Conservation (phyloP, 2,329 filamentous ascomycete genomes). For the Aspergillus brunneoviolaceus region DNA sequence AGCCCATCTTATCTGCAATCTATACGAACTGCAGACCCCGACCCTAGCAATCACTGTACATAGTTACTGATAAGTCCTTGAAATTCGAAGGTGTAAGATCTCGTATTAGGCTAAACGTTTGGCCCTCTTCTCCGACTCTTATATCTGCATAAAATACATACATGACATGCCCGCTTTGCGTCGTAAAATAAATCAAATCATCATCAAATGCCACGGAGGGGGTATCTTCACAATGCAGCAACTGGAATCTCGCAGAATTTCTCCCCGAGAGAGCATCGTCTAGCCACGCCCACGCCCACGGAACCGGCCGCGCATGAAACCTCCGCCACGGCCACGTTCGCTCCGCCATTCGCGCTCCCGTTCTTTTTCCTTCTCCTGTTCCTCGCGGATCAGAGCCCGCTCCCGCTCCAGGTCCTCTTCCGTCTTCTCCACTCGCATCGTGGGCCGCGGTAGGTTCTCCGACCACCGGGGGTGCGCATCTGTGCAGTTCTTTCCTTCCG, state of each 20-base stretch:
- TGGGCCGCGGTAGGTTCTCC: conserved; percentile 62
- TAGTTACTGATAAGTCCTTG: too few relatives aligned
- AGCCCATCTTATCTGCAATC: not conserved
- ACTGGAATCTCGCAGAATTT: conserved; percentile 9
- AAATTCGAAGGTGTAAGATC: too few relatives aligned
- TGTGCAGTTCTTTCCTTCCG: conserved; percentile 73
- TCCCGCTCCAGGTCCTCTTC: conserved; percentile 66
- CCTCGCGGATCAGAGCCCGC: conserved; percentile 55
- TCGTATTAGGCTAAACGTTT: too few relatives aligned
- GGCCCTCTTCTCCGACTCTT: not conserved
- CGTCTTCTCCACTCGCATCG: conserved; percentile 67
- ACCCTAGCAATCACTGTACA: too few relatives aligned
- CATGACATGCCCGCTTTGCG: not conserved
- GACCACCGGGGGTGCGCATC: conserved; percentile 79
- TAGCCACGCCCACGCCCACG: conserved; percentile 50
- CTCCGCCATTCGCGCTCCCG: conserved; percentile 54
- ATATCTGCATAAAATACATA: not conserved
- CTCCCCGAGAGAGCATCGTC: not conserved
- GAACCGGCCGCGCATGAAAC: conserved; percentile 44
- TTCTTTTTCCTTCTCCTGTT: conserved; percentile 58
- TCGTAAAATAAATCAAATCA: not conserved
- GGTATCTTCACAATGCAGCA: conserved; percentile 12
- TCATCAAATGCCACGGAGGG: conserved; percentile 7
- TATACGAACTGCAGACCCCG: not conserved
- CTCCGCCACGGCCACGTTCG: conserved; percentile 52